phyloP scores from a whole-genome alignment of 1,284 basidiomycete species.

The Apiotrichum montevideense region DNA sequence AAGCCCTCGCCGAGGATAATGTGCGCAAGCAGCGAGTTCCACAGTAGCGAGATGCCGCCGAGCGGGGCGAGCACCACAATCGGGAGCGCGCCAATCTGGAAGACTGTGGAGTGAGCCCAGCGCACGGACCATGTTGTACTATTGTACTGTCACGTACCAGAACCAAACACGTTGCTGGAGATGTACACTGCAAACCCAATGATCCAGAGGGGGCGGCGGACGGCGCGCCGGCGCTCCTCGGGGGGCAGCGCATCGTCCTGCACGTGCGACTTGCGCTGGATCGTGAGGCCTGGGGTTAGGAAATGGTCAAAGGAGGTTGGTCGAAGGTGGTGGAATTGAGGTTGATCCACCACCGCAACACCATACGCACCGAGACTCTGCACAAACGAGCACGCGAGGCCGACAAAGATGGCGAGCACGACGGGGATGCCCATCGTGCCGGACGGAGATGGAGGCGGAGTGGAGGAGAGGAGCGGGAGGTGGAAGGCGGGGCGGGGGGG shows the following conservation, averaged over 20 bases:
- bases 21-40: constrained; percentile 89
- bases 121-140: not conserved
- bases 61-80: constrained; percentile 89
- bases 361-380: constrained; percentile 63
- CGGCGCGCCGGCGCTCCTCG: constrained; percentile 60
- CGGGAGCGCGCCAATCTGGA: constrained; percentile 89
- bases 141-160: constrained; percentile 3
- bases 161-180: constrained; percentile 80
- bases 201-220: constrained; percentile 76
- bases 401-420: constrained; percentile 59
- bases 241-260: constrained; percentile 70
- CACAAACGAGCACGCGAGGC: constrained; percentile 79
- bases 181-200: constrained; percentile 79
- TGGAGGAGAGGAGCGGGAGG: not conserved
- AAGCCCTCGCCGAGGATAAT: constrained; percentile 81
- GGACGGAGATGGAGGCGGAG: constrained; percentile 9
- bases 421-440: constrained; percentile 49
- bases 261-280: constrained; percentile 92
- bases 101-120: constrained; percentile 51
- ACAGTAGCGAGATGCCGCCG: constrained; percentile 83
- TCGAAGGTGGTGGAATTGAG: too few relatives aligned
- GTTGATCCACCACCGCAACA: not conserved
- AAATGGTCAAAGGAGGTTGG: not conserved
- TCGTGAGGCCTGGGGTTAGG: constrained; percentile 60
- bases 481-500: too few relatives aligned